Conservation (phyloP, 257 asterid genomes). For the Catharanthus roseus region DNA sequence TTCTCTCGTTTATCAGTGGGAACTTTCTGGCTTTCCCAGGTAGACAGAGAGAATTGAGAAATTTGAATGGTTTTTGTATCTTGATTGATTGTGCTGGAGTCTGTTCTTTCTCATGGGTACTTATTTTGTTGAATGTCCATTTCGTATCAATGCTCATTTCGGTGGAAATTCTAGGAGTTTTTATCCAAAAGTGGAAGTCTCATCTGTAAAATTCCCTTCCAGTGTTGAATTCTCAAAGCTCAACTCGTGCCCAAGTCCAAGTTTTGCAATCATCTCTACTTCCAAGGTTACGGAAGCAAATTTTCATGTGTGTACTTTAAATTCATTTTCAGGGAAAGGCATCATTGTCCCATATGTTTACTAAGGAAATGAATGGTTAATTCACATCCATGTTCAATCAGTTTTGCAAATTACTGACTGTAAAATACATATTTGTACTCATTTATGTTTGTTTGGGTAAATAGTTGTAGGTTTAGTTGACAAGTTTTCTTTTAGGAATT, state of each 20-base stretch:
- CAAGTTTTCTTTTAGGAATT: background rate
- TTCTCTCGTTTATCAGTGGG: background rate
- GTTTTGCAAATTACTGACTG: background rate
- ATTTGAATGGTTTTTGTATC: background rate
- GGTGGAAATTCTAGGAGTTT: conserved; percentile 32
- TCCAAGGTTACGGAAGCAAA: conserved; percentile 32
- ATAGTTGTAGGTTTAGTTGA: background rate
- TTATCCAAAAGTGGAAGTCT: conserved; percentile 32
- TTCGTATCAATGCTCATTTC: conserved; percentile 30
- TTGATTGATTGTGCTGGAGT: background rate
- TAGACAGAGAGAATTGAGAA: background rate
- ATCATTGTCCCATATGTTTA: background rate
- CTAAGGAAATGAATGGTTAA: background rate
- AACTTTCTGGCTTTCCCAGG: background rate
- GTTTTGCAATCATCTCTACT: conserved; percentile 25
- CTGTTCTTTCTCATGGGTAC: conserved; percentile 36
- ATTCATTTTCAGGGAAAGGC: background rate
- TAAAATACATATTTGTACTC: background rate
- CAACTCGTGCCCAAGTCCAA: conserved; percentile 26
- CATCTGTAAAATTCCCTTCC: conserved; percentile 36
- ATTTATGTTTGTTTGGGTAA: background rate
- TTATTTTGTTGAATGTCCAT: conserved; percentile 36
- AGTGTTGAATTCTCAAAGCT: conserved; percentile 33
- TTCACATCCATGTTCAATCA: background rate
- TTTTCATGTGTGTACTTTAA: background rate